Evolutionary conservation across 1,139 yeast species (phyloP).

Genomic region (Fermentozyma sake): DNA sequence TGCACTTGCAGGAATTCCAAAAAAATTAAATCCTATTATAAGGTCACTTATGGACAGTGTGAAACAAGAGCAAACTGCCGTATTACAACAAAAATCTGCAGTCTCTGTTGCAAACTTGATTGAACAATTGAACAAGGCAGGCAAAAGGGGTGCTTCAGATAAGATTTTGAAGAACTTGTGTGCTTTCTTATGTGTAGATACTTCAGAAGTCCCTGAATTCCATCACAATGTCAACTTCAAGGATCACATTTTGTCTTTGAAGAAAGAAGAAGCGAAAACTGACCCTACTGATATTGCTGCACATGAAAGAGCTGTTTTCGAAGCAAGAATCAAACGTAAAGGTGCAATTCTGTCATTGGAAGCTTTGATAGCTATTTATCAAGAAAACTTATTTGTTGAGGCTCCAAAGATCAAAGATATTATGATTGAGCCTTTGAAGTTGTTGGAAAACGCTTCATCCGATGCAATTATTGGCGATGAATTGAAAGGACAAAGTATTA

Average conservation of each 20-base stretch:
- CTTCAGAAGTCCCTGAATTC: slow-evolving; percentile 93
- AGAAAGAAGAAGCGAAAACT: slow-evolving; percentile 71
- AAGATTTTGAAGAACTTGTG: slow-evolving; percentile 87
- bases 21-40: slow-evolving; percentile 83
- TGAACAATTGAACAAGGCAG: slow-evolving; percentile 47
- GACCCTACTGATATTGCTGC: slow-evolving; percentile 65
- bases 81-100: slow-evolving; percentile 72
- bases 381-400: slow-evolving; percentile 48
- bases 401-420: slow-evolving; percentile 67
- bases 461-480: slow-evolving; percentile 41
- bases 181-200: slow-evolving; percentile 92
- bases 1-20: slow-evolving; percentile 63
- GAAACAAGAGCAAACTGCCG: slow-evolving; percentile 64
- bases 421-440: slow-evolving; percentile 62
- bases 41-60: slow-evolving; percentile 91
- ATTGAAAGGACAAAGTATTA: slow-evolving; percentile 69
- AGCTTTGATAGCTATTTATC: slow-evolving; percentile 47
- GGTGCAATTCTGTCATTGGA: slow-evolving; percentile 79
- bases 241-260: slow-evolving; percentile 65
- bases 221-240: slow-evolving; percentile 56
- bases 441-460: slow-evolving; percentile 20
- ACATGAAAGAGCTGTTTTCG: slow-evolving; percentile 61
- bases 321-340: slow-evolving; percentile 74
- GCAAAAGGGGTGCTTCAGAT: slow-evolving; percentile 73
- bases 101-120: slow-evolving; percentile 63